A percentile compares a stretch with the other conserved stretches of the same genome.
Conservation (phyloP, 148 eudicot species). For the Tetragonia tetragonoides region DNA sequence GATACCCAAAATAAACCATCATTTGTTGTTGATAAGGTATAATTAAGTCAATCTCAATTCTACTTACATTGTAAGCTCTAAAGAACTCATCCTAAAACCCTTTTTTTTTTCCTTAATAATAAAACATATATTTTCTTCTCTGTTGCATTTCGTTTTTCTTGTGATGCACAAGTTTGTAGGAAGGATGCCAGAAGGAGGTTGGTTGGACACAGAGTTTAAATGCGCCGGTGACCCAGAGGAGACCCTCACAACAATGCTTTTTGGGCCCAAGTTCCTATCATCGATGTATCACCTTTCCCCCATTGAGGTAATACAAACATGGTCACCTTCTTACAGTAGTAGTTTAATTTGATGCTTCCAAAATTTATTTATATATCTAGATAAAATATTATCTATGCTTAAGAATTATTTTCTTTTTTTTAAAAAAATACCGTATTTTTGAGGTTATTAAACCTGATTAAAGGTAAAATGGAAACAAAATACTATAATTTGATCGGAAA, state of each 20-base stretch:
- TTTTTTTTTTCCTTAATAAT: too few species aligned
- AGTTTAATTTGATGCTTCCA: too few species aligned
- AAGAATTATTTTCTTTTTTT: too few species aligned
- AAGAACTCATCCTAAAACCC: too few species aligned
- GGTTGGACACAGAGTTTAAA: conserved; percentile 22
- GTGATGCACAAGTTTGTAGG: conserved; percentile 9
- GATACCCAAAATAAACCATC: conserved; percentile 28
- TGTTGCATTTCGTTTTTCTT: not conserved
- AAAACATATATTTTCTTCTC: not conserved
- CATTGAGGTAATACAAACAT: conserved; percentile 22
- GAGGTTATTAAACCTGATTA: too few species aligned
- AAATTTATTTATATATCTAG: too few species aligned
- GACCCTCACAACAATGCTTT: conserved; percentile 10
- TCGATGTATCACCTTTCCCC: conserved; percentile 23
- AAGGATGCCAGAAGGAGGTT: conserved; percentile 8
- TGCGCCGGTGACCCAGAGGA: conserved; percentile 12
- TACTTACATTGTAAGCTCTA: too few species aligned
- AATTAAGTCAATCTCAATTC: not conserved
- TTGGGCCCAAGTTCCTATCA: conserved; percentile 26
- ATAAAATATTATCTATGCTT: too few species aligned
- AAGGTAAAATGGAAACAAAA: too few species aligned
- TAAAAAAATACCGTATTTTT: too few species aligned
- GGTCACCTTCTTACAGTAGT: too few species aligned
- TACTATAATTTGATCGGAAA: too few species aligned
- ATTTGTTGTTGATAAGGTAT: conserved; percentile 31